Evolutionary conservation across 306 rosid species (phyloP), one percentile per base, ranked within the genome.

Genomic region (Vachellia collinsii): DNA sequence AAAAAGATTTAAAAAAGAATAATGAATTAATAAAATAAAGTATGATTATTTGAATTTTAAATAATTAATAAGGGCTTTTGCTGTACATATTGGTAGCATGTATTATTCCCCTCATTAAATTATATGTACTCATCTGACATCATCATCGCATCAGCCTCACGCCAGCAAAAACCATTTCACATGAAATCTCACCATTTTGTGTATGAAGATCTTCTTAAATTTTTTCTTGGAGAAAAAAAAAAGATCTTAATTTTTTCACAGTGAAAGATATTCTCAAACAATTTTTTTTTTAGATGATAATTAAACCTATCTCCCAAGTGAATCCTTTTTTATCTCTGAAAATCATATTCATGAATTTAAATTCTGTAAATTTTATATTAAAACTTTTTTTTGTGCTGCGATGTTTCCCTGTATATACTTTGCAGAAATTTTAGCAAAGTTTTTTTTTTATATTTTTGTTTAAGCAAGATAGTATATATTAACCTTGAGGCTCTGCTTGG

Each of bases 121-220:
- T 20, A 8, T 59, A 75, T 83, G 87, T 75, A 82, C 81, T 34
- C 23, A 14, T 73, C 61, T 88, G 89, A 87, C 90, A 63, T 92
- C 91, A 88, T 38, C 50, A 3, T 0, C 71, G 86, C 86, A 93
- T 90, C 50, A 86, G 84, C 83, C 75, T 70, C 62, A 88, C 94
- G 91, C 79, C 84, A 87, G 87, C 91, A 59, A 19, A 68, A 51
- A 20, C 41, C 46, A 59, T 77, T 59, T 50, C 53, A 10, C 34
- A 20, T 11, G 3, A 46, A 23, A 39, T 61, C 61, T 56, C 48
- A 17, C n/a, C 19, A 6, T 38, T 6, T 64, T 64, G 19, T 51
- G 6, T 51, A 11, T 9, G 36, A 8, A 8, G 10, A 8, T 10
- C 13, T 22, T 4, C 37, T 23, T 61, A n/a, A 23, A 11, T 61